Conservation (phyloP, 495 filamentous ascomycete species). For the Xylaria flabelliformis region DNA sequence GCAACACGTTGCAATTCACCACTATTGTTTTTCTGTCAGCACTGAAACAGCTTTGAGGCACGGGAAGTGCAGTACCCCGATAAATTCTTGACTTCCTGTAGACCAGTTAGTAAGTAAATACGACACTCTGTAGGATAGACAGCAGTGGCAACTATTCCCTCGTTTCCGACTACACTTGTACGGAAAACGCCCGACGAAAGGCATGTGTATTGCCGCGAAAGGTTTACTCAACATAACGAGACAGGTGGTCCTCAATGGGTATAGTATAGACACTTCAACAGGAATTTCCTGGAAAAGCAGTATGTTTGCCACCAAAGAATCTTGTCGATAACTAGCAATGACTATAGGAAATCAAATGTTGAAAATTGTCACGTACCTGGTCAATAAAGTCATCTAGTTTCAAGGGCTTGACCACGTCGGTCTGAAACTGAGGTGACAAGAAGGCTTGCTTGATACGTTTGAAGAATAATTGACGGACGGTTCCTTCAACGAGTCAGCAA, state of each 20-base stretch:
- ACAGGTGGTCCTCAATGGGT: not conserved
- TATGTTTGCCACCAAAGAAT: not conserved
- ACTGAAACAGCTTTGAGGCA: not conserved
- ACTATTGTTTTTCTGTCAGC: constrained; percentile 44
- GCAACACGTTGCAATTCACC: constrained; percentile 99
- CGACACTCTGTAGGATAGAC: not conserved
- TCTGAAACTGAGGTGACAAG: constrained; percentile 96
- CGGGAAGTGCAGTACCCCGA: constrained; percentile 57
- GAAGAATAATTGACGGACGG: constrained; percentile 88
- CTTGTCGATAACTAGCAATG: not conserved
- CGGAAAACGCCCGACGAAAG: not conserved
- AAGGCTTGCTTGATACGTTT: constrained; percentile 98
- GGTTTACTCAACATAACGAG: not conserved
- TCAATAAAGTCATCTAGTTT: constrained; percentile 99
- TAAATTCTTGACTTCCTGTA: constrained; percentile 87
- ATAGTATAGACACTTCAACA: not conserved
- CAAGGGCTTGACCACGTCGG: constrained; percentile 97
- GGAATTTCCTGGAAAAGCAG: not conserved
- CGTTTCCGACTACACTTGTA: not conserved
- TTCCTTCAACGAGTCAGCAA: constrained; percentile 53
- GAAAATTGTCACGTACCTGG: constrained; percentile 52
- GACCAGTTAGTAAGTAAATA: constrained; percentile 7
- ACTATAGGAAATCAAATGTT: not conserved
- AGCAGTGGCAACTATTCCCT: not conserved
- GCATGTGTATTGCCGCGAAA: not conserved